Evolutionary conservation across 192 early-diverging fungal species (phyloP).

Genomic region (Jimgerdemannia flammicorona): DNA sequence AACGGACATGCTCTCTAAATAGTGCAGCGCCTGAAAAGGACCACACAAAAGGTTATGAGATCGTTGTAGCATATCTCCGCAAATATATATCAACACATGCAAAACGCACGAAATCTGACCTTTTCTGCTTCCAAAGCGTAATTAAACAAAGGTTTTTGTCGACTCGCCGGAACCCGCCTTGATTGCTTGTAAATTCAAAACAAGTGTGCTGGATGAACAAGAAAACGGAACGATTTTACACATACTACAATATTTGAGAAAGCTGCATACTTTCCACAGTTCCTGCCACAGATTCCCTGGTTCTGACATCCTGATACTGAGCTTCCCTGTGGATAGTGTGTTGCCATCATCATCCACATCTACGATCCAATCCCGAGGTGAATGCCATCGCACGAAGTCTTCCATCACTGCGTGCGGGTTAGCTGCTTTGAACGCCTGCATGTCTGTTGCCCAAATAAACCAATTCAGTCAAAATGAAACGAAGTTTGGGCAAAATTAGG

Average conservation of each 20-base stretch:
- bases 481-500: background rate
- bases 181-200: conserved; percentile 27
- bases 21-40: conserved; percentile 46
- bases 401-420: conserved; percentile 74
- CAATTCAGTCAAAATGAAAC: background rate
- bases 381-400: conserved; percentile 95
- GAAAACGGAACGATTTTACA: background rate
- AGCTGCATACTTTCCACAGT: conserved; percentile 64
- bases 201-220: background rate
- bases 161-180: conserved; percentile 53
- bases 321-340: conserved; percentile 17
- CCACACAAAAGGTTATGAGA: conserved; percentile 24
- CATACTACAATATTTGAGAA: too few species aligned
- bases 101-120: conserved; percentile 22
- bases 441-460: conserved; percentile 53
- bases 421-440: conserved; percentile 94
- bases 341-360: conserved; percentile 42
- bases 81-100: too few species aligned
- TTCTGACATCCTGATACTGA: conserved; percentile 81
- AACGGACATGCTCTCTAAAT: conserved; percentile 55
- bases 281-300: conserved; percentile 85
- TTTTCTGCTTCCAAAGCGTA: conserved; percentile 71
- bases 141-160: conserved; percentile 83
- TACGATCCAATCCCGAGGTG: conserved; percentile 88
- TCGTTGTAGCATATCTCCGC: background rate